Percentiles rank a stretch among this genome's conserved stretches.
Conservation (phyloP, 768 basidiomycete genomes). For the Leucocoprinus birnbaumii region DNA sequence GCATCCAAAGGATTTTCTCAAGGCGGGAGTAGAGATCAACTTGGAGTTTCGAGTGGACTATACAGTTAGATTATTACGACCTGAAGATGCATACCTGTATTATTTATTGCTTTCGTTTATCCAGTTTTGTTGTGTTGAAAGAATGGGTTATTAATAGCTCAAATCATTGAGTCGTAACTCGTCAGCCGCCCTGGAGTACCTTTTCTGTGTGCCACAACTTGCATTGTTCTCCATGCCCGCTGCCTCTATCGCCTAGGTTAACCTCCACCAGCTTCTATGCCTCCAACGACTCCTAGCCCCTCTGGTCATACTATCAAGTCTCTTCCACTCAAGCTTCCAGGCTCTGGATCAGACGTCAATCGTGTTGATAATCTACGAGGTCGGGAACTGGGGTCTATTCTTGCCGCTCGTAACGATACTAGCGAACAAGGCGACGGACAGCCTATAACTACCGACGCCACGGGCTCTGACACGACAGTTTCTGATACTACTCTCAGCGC, state of each 20-base stretch:
- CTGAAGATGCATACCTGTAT: background rate
- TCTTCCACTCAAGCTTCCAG: background rate
- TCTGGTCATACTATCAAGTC: background rate
- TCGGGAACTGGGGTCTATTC: background rate
- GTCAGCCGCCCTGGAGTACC: background rate
- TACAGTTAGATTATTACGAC: background rate
- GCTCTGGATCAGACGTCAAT: background rate
- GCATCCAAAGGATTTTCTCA: constrained; percentile 30
- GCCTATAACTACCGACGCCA: background rate
- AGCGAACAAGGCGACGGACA: background rate
- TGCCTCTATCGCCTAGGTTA: background rate
- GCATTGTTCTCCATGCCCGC: background rate
- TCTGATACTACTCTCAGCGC: background rate
- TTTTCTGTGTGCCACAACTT: background rate
- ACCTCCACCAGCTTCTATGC: background rate
- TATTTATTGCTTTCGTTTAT: constrained; percentile 10
- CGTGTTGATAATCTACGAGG: background rate
- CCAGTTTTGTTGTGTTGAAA: background rate
- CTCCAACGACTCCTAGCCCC: background rate
- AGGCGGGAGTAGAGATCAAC: background rate
- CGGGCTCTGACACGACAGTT: background rate
- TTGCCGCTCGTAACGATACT: background rate
- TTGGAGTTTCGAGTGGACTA: background rate
- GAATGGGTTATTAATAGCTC: constrained; percentile 2
- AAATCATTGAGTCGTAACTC: too few species aligned